Evolutionary conservation across 441 rosid species (phyloP).

Genomic region (Capsella rubella): DNA sequence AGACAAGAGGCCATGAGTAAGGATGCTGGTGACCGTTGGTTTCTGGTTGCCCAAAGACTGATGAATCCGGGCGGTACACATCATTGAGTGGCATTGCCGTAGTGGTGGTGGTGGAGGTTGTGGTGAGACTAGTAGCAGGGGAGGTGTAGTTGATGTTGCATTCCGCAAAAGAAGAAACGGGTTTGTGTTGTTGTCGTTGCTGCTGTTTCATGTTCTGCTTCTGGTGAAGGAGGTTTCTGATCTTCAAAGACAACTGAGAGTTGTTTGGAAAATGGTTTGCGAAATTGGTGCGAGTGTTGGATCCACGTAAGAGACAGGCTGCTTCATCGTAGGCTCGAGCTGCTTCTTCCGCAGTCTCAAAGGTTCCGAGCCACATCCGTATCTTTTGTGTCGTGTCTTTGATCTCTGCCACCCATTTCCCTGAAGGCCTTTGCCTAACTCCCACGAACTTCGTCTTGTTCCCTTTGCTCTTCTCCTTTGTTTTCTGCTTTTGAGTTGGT

Average conservation of each 20-base stretch:
- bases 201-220: slow-evolving; percentile 57
- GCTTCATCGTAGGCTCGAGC: slow-evolving; percentile 93
- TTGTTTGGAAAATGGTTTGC: slow-evolving; percentile 53
- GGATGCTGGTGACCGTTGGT: slow-evolving; percentile 37
- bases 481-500: slow-evolving; percentile 48
- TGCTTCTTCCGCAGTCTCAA: slow-evolving; percentile 83
- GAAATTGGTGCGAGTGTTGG: slow-evolving; percentile 84
- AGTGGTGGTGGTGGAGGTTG: slow-evolving; percentile 32
- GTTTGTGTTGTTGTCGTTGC: slow-evolving; percentile 38
- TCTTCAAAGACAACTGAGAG: slow-evolving; percentile 69
- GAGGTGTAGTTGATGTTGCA: slow-evolving; percentile 34
- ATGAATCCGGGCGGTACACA: slow-evolving; percentile 63
- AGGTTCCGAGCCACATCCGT: slow-evolving; percentile 95
- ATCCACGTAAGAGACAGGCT: slow-evolving; percentile 84
- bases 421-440: slow-evolving; percentile 89
- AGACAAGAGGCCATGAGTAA: slow-evolving; percentile 56
- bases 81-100: slow-evolving; percentile 43
- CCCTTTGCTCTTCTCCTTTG: slow-evolving; percentile 47
- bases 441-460: slow-evolving; percentile 71
- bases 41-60: slow-evolving; percentile 39
- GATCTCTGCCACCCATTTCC: slow-evolving; percentile 97
- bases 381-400: slow-evolving; percentile 88
- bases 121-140: slow-evolving; percentile 44
- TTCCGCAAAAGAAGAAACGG: slow-evolving; percentile 20
- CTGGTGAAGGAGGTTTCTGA: slow-evolving; percentile 72